These are phyloP conservation scores for Rubia occidens DNA, from an alignment of 305 asterid genomes.

Conservation along the genomic window DNA sequence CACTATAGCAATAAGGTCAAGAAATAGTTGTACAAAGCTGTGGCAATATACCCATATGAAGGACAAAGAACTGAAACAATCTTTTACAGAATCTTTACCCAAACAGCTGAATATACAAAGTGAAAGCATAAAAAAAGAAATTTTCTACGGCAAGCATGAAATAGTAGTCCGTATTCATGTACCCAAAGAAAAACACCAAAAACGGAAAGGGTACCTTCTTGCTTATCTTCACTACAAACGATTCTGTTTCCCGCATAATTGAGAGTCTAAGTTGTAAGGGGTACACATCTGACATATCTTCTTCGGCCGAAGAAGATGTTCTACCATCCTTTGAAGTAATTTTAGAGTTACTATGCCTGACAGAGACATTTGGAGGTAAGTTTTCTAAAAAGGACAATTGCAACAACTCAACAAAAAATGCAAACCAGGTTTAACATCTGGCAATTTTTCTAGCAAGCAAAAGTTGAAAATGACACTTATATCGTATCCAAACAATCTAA, in stretches of 20 bases:
- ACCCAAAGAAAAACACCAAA: neutral
- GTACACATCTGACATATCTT: slow-evolving; percentile 86
- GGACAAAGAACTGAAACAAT: neutral
- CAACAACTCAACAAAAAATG: neutral
- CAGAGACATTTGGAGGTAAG: neutral
- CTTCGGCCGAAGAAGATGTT: slow-evolving; percentile 53
- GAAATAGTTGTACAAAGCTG: neutral
- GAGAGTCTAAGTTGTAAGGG: slow-evolving; percentile 85
- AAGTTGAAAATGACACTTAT: neutral
- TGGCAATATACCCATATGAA: too few relatives aligned
- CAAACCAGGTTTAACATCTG: neutral
- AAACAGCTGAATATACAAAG: neutral
- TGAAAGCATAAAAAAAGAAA: neutral
- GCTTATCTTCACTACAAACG: slow-evolving; percentile 67
- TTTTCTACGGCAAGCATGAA: neutral
- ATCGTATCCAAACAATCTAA: neutral
- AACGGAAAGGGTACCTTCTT: slow-evolving; percentile 54
- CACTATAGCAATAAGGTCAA: neutral
- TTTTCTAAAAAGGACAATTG: neutral
- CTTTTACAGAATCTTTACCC: slow-evolving; percentile 10
- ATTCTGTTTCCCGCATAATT: slow-evolving; percentile 51
- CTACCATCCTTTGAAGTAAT: slow-evolving; percentile 45
- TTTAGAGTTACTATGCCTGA: slow-evolving; percentile 84
- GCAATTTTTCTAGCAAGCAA: neutral
- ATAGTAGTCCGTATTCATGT: slow-evolving; percentile 1